Conservation (phyloP, 345 rosid genomes). For the Boechera stricta region DNA sequence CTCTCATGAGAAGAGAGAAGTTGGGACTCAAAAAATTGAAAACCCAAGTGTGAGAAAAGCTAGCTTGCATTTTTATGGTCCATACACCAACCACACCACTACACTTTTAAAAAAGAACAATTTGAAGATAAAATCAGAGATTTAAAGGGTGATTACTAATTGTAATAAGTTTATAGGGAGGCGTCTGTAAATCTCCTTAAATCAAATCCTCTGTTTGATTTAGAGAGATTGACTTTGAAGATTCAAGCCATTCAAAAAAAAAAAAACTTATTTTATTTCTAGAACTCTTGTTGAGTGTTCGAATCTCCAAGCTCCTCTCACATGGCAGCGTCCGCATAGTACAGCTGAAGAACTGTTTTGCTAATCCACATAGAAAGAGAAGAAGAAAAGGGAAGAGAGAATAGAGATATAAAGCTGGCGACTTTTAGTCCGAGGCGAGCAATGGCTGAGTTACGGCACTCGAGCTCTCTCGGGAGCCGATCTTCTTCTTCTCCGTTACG, state of each 20-base stretch:
- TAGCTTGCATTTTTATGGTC: no score
- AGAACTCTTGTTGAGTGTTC: constrained; percentile 16
- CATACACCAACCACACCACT: no score
- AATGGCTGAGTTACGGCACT: constrained; percentile 95
- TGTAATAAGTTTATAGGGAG: background rate
- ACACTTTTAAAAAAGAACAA: no score
- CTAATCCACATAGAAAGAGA: background rate
- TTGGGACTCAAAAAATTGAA: no score
- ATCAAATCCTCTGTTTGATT: background rate
- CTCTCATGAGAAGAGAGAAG: no score
- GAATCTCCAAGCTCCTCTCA: constrained; percentile 39
- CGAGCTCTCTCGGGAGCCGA: constrained; percentile 88
- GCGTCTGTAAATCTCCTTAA: background rate
- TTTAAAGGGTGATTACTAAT: background rate
- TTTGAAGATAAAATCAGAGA: background rate
- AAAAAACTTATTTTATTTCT: background rate
- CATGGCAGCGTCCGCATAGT: constrained; percentile 38
- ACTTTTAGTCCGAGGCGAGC: constrained; percentile 75
- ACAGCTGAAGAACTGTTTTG: constrained; percentile 28
- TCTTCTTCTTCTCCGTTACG: constrained; percentile 87
- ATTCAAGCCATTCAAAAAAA: background rate
- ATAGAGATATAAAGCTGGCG: constrained; percentile 50
- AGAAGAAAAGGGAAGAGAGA: constrained; percentile 1
- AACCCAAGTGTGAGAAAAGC: no score
- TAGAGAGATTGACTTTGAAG: constrained; percentile 38